Conservation (phyloP, 2,329 filamentous ascomycete species). For the Aspergillus tubingensis region DNA sequence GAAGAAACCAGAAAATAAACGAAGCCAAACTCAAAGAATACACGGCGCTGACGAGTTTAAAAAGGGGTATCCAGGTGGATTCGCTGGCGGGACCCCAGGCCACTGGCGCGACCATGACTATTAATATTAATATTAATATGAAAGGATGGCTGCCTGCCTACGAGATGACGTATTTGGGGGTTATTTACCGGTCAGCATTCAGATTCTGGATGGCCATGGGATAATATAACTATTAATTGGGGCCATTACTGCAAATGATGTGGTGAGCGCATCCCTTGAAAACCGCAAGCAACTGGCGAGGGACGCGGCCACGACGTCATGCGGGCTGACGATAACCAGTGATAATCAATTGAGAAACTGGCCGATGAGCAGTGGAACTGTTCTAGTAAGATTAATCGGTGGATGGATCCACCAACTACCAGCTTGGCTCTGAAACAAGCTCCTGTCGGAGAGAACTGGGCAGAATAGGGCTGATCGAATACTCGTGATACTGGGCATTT, state of each 20-base stretch:
- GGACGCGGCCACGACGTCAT: background rate
- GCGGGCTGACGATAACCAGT: background rate
- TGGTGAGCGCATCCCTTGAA: too few relatives aligned
- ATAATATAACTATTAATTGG: too few relatives aligned
- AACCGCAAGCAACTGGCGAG: too few relatives aligned
- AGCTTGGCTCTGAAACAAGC: background rate
- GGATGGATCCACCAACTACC: background rate
- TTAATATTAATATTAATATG: too few relatives aligned
- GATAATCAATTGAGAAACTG: too few relatives aligned
- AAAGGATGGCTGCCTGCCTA: background rate
- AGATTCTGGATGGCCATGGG: too few relatives aligned
- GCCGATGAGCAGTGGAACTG: too few relatives aligned
- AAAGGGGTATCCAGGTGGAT: slow-evolving; percentile 4
- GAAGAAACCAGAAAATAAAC: slow-evolving; percentile 9
- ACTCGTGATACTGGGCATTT: background rate
- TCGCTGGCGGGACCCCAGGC: background rate
- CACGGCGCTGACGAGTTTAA: slow-evolving; percentile 10
- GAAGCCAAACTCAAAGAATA: slow-evolving; percentile 8
- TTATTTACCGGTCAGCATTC: background rate
- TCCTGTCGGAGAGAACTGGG: too few relatives aligned
- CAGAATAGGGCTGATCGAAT: background rate
- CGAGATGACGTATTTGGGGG: background rate
- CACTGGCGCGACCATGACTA: background rate
- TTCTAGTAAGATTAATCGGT: background rate
- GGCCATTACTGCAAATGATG: too few relatives aligned